These are phyloP conservation scores for Suhomyces emberorum DNA, from an alignment of 805 yeast genomes.

Conservation along the genomic window DNA sequence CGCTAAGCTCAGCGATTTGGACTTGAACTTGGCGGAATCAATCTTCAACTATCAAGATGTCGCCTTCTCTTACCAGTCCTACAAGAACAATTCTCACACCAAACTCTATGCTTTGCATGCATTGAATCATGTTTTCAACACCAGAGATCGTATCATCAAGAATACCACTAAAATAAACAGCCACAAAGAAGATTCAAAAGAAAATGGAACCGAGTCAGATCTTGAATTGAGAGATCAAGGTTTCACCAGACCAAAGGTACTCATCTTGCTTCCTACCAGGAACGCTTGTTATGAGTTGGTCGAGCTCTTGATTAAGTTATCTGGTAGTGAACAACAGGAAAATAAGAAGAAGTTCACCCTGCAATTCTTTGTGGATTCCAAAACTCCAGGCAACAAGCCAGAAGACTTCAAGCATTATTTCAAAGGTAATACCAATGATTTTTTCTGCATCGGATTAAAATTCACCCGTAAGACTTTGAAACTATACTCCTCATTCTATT, in stretches of 20 bases:
- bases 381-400: constrained; percentile 60
- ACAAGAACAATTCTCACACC: constrained; percentile 53
- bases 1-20: constrained; percentile 25
- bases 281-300: constrained; percentile 71
- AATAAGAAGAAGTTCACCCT: constrained; percentile 70
- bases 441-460: constrained; percentile 87
- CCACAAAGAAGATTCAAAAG: constrained; percentile 34
- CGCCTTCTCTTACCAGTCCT: constrained; percentile 52
- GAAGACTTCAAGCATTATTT: constrained; percentile 77
- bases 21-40: constrained; percentile 55
- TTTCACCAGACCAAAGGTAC: constrained; percentile 86
- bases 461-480: constrained; percentile 85
- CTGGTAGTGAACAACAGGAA: constrained; percentile 74
- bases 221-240: constrained; percentile 88
- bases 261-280: constrained; percentile 82
- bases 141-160: constrained; percentile 79
- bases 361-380: constrained; percentile 59
- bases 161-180: constrained; percentile 59
- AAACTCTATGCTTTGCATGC: constrained; percentile 67
- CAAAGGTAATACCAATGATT: constrained; percentile 88
- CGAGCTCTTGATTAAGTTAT: constrained; percentile 53
- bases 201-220: constrained; percentile 27
- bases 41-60: constrained; percentile 74
- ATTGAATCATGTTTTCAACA: constrained; percentile 79
- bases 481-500: constrained; percentile 77